Conservation (phyloP, 345 rosid species). For the Diplotaxis tenuifolia region DNA sequence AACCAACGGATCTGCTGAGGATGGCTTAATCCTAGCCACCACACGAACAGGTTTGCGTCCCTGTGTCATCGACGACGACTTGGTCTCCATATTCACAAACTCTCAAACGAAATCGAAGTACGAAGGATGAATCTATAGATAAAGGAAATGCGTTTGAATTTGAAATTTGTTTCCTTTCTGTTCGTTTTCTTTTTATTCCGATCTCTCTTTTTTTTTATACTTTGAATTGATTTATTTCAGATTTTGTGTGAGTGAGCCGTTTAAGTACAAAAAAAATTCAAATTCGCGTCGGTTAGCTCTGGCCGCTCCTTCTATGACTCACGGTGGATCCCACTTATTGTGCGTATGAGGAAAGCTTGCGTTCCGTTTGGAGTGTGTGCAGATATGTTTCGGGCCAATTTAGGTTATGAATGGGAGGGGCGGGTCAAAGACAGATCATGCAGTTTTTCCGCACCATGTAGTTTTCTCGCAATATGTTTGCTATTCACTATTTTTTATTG, state of each 20-base stretch:
- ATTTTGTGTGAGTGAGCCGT: slow-evolving; percentile 20
- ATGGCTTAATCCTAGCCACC: slow-evolving; percentile 57
- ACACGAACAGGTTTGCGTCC: slow-evolving; percentile 43
- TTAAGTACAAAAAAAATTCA: not conserved
- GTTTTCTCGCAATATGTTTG: no score
- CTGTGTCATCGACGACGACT: not conserved
- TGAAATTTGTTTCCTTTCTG: not conserved
- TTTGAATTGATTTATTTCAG: not conserved
- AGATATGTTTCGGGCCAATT: no score
- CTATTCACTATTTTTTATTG: no score
- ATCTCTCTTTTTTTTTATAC: not conserved
- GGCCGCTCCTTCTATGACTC: slow-evolving; percentile 21
- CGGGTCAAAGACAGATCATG: no score
- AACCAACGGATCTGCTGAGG: slow-evolving; percentile 32
- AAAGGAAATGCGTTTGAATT: slow-evolving; percentile 13
- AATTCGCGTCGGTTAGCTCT: slow-evolving; percentile 8
- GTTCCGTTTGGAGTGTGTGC: not conserved
- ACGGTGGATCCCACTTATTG: not conserved
- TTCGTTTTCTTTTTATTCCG: not conserved
- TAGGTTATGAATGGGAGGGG: no score
- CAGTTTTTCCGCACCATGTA: no score
- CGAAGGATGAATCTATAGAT: not conserved
- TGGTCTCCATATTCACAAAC: slow-evolving; percentile 22
- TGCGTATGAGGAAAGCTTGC: slow-evolving; percentile 24
- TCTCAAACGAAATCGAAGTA: not conserved